Evolutionary conservation across 2,329 filamentous ascomycete species (phyloP).

Genomic region (Hymenoscyphus repandus): DNA sequence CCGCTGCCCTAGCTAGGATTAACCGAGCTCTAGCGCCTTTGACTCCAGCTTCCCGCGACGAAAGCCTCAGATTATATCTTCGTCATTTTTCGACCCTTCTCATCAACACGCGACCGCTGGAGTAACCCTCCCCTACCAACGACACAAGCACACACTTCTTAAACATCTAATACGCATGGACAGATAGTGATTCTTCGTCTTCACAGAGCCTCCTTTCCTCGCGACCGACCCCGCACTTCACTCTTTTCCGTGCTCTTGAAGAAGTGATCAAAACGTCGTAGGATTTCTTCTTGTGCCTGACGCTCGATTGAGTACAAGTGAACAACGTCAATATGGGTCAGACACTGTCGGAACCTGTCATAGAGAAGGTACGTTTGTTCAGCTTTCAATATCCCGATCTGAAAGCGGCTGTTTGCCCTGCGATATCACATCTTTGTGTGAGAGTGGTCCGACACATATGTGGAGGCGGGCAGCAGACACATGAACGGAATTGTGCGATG

Average conservation of each 20-base stretch:
- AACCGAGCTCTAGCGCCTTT: no score
- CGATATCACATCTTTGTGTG: neutral
- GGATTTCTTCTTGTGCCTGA: conserved; percentile 13
- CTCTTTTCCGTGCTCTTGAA: conserved; percentile 18
- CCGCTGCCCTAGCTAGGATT: no score
- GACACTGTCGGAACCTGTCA: conserved; percentile 96
- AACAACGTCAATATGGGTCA: conserved; percentile 70
- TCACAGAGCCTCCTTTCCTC: conserved; percentile 9
- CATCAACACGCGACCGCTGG: no score
- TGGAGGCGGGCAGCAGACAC: no score
- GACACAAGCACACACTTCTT: no score
- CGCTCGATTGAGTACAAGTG: conserved; percentile 25
- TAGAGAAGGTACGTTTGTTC: conserved; percentile 79
- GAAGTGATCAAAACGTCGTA: conserved; percentile 4
- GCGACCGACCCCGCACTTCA: conserved; percentile 25
- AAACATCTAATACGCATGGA: conserved; percentile 19
- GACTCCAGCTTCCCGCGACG: no score
- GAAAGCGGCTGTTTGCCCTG: neutral
- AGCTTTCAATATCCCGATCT: conserved; percentile 7
- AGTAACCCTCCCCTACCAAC: no score
- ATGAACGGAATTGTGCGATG: no score
- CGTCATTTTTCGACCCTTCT: no score
- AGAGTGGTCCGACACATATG: no score
- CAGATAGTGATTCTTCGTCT: conserved; percentile 16
- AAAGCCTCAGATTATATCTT: no score